These are phyloP conservation scores for Wallacemonas sp. DNA, from an alignment of 208 protist genomes.

Conservation along the genomic window DNA sequence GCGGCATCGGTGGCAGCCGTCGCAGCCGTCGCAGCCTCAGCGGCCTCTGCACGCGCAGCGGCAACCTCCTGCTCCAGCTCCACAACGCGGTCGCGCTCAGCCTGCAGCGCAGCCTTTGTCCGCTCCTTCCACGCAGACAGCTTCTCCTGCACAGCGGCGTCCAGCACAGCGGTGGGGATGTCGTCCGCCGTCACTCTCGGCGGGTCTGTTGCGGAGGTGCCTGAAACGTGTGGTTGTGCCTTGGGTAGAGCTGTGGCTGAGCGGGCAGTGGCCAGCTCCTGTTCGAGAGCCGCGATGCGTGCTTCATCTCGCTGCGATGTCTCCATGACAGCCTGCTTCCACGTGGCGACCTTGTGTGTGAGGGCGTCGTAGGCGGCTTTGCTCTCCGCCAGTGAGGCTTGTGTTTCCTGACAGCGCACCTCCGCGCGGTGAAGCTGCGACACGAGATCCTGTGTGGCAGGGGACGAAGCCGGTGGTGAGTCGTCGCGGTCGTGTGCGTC, in stretches of 20 bases:
- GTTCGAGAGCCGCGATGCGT: slow-evolving; percentile 18
- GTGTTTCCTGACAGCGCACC: neutral
- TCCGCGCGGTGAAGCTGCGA: neutral
- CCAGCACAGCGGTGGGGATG: slow-evolving; percentile 4
- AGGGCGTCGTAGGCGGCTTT: slow-evolving; percentile 14
- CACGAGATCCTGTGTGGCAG: neutral
- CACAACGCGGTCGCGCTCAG: slow-evolving; percentile 20
- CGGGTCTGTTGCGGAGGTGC: too few species aligned
- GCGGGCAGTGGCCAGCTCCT: neutral
- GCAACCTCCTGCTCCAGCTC: slow-evolving; percentile 14
- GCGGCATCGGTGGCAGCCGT: neutral
- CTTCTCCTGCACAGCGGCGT: slow-evolving; percentile 27
- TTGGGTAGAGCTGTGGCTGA: neutral
- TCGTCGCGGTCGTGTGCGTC: neutral
- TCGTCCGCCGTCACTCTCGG: neutral
- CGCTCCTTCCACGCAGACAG: slow-evolving; percentile 36
- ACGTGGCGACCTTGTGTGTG: slow-evolving; percentile 7
- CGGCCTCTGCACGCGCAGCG: slow-evolving; percentile 8
- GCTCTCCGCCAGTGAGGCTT: slow-evolving; percentile 4
- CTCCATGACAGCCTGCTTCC: slow-evolving; percentile 20
- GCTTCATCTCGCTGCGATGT: slow-evolving; percentile 15
- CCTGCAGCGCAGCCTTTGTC: slow-evolving; percentile 20
- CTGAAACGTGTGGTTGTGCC: neutral
- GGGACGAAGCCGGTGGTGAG: neutral
- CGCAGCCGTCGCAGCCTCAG: too few species aligned